A percentile compares a stretch with the other conserved stretches of the same genome.
phyloP scores from a whole-genome alignment of 2,329 filamentous ascomycete species.

The Colletotrichum musae region DNA sequence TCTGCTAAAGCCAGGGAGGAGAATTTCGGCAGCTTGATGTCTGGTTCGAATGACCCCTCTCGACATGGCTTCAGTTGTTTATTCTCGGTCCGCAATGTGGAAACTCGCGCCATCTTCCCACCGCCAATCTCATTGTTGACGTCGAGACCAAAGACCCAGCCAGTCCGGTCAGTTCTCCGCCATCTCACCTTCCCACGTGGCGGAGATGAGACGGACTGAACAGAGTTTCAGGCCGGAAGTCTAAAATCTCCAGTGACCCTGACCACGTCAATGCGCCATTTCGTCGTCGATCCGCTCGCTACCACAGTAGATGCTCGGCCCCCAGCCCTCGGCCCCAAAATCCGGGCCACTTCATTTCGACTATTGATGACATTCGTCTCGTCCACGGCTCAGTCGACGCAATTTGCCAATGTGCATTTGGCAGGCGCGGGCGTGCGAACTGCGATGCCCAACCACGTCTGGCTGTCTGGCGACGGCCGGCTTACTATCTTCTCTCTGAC shows the following conservation, averaged over 20 bases:
- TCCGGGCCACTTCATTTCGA: slow-evolving; percentile 24
- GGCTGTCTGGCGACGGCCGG: not conserved
- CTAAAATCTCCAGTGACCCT: slow-evolving; percentile 29
- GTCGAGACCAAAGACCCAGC: slow-evolving; percentile 9
- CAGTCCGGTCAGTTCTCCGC: slow-evolving; percentile 19
- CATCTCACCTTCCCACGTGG: slow-evolving; percentile 39
- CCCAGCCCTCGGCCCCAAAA: slow-evolving; percentile 10
- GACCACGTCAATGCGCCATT: slow-evolving; percentile 31
- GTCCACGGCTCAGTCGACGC: not conserved
- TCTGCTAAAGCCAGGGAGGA: slow-evolving; percentile 3
- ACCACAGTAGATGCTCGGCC: slow-evolving; percentile 4
- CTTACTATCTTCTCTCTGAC: not conserved
- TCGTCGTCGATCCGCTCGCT: slow-evolving; percentile 13
- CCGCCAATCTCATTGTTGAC: not conserved
- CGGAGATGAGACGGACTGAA: slow-evolving; percentile 34
- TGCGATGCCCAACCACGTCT: not conserved
- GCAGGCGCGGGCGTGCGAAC: not conserved
- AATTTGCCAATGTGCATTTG: not conserved
- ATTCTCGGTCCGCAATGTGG: not conserved
- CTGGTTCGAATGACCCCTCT: not conserved
- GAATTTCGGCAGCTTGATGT: slow-evolving; percentile 6
- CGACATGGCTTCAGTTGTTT: not conserved
- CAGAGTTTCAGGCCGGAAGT: slow-evolving; percentile 36
- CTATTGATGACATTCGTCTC: slow-evolving; percentile 10
- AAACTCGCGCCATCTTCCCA: not conserved